Evolutionary conservation across 2,329 filamentous ascomycete species (phyloP).

Genomic region (Phialocephala sp.): DNA sequence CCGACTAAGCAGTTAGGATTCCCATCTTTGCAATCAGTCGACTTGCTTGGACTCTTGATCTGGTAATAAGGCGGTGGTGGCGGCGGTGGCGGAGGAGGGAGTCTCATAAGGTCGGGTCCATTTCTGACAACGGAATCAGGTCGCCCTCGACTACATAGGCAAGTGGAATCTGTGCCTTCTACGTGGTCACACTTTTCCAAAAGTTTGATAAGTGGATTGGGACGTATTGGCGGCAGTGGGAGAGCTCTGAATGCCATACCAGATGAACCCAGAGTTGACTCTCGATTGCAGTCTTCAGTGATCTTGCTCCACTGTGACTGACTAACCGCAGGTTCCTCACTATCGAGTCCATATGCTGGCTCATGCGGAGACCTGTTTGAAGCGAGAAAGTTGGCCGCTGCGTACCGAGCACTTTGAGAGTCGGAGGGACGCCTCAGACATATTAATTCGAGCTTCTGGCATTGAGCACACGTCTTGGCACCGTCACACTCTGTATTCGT

Average conservation of each 20-base stretch:
- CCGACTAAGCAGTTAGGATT: background rate
- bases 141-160: background rate
- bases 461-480: background rate
- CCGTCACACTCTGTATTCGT: background rate
- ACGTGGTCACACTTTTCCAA: background rate
- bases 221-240: background rate
- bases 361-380: background rate
- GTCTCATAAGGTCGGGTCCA: background rate
- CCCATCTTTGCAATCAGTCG: background rate
- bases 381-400: background rate
- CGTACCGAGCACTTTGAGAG: background rate
- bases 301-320: background rate
- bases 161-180: background rate
- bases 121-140: background rate
- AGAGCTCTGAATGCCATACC: background rate
- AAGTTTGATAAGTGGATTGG: background rate
- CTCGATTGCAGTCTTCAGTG: background rate
- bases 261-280: background rate
- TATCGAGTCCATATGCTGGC: background rate
- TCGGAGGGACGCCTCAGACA: background rate
- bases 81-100: background rate
- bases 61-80: background rate
- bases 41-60: background rate
- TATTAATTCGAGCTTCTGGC: background rate
- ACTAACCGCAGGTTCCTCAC: background rate